phyloP scores from a whole-genome alignment of 257 asterid genomes.

The Solanum corneliomulleri region DNA sequence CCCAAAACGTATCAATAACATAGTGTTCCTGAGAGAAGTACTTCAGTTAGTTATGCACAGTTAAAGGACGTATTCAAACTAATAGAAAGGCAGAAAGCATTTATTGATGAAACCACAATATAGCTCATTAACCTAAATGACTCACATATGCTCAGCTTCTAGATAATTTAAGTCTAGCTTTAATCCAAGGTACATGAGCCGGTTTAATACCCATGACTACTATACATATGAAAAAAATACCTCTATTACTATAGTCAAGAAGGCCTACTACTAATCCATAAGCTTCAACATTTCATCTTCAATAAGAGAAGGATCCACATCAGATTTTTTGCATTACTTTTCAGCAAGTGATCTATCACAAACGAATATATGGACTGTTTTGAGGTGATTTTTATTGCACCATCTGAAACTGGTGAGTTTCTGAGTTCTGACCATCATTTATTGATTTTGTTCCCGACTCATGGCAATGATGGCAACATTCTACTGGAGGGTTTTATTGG shows the following conservation, averaged over 20 bases:
- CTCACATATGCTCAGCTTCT: background rate
- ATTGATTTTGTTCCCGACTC: background rate
- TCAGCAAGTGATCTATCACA: background rate
- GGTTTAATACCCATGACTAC: background rate
- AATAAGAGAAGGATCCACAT: background rate
- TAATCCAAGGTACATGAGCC: background rate
- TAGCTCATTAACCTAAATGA: background rate
- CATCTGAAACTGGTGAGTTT: background rate
- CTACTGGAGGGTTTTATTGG: background rate
- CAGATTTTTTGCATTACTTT: background rate
- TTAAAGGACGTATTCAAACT: background rate
- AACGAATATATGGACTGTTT: background rate
- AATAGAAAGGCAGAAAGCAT: background rate
- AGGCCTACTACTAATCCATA: background rate
- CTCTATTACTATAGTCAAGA: background rate
- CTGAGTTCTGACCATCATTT: background rate
- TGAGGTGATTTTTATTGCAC: background rate
- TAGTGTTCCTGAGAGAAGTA: conserved; percentile 73
- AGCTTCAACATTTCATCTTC: background rate
- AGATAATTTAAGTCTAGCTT: background rate
- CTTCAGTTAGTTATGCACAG: conserved; percentile 7
- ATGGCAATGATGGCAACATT: background rate
- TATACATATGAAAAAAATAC: background rate
- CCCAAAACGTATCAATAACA: conserved; percentile 88
- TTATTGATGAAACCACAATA: background rate